phyloP scores from a whole-genome alignment of 2,329 filamentous ascomycete genomes.

The Fusarium ramigenum region DNA sequence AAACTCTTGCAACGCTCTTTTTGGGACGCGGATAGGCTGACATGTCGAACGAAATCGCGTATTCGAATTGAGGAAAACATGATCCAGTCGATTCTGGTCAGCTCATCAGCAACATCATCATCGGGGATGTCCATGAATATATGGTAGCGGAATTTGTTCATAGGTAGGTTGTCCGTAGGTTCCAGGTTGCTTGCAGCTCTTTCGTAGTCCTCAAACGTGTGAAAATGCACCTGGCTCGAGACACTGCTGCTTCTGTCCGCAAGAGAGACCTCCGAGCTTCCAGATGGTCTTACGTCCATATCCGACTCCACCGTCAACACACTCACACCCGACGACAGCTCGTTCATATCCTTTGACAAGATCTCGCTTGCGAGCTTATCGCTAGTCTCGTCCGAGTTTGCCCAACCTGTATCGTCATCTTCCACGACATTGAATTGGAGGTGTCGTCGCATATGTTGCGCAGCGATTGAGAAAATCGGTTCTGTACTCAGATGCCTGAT shows the following conservation, averaged over 20 bases:
- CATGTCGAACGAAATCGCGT: conserved; percentile 90
- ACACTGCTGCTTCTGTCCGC: conserved; percentile 51
- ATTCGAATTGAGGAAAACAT: conserved; percentile 97
- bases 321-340: conserved; percentile 54
- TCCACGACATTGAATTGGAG: conserved; percentile 77
- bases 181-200: conserved; percentile 77
- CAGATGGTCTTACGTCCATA: conserved; percentile 55
- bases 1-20: conserved; percentile 81
- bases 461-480: conserved; percentile 84
- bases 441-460: conserved; percentile 84
- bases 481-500: conserved; percentile 77
- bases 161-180: conserved; percentile 72
- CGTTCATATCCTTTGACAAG: conserved; percentile 52
- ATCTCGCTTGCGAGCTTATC: conserved; percentile 49
- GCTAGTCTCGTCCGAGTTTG: conserved; percentile 73
- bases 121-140: conserved; percentile 88
- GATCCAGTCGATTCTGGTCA: conserved; percentile 97
- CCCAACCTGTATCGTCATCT: conserved; percentile 94
- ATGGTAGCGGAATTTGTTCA: conserved; percentile 89
- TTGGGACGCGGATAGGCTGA: conserved; percentile 76
- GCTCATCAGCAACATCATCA: conserved; percentile 86
- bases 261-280: conserved; percentile 56
- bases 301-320: conserved; percentile 61
- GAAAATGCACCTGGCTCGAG: conserved; percentile 64
- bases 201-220: conserved; percentile 81